Evolutionary conservation across 192 early-diverging fungal species (phyloP).

Genomic region (Coemansia sp.): DNA sequence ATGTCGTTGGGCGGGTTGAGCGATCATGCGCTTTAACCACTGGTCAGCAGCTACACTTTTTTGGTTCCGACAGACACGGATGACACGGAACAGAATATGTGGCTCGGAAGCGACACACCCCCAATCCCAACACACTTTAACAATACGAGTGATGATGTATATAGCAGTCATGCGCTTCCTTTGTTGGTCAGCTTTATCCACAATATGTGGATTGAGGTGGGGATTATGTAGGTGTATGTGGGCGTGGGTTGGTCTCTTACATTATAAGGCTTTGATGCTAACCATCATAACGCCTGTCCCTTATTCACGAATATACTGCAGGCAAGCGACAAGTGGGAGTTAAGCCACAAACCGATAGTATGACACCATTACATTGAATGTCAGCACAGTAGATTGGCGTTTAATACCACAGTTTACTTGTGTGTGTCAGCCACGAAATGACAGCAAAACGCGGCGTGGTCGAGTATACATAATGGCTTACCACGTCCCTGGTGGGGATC

Average conservation of each 20-base stretch:
- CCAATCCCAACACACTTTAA: neutral
- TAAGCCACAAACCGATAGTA: neutral
- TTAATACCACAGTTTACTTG: neutral
- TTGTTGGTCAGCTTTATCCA: neutral
- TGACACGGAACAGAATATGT: neutral
- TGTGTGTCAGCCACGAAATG: neutral
- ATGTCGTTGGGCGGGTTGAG: neutral
- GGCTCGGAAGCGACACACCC: neutral
- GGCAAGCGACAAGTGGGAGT: neutral
- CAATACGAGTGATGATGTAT: neutral
- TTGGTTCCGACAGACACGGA: constrained; percentile 1
- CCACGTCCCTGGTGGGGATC: neutral
- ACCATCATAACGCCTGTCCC: neutral
- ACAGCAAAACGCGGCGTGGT: neutral
- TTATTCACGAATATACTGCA: neutral
- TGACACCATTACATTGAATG: neutral
- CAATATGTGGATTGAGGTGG: neutral
- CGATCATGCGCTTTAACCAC: neutral
- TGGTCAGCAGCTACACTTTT: neutral
- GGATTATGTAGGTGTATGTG: neutral
- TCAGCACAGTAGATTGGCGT: neutral
- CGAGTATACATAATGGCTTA: constrained; percentile 1
- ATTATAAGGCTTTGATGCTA: neutral
- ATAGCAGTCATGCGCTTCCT: neutral
- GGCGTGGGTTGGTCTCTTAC: neutral